Percentiles rank a stretch among this genome's conserved stretches.
Evolutionary conservation across 78 protist species (phyloP).

Genomic region (Pelomyxa schiedti): DNA sequence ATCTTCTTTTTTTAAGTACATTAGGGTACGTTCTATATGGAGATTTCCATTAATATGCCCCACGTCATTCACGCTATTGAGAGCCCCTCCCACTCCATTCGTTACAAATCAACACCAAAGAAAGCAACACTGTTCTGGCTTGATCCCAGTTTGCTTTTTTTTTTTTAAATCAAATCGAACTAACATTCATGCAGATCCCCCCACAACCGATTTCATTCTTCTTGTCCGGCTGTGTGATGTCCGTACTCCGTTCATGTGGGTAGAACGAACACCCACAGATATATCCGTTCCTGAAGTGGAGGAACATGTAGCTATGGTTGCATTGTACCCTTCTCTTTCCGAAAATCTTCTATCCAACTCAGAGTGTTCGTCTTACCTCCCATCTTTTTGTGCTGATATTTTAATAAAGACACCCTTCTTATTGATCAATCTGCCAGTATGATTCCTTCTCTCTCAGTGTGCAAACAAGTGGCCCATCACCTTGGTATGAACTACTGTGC

Average conservation of each 20-base stretch:
- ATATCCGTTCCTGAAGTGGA: too few species aligned
- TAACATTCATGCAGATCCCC: background rate
- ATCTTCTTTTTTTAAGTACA: too few species aligned
- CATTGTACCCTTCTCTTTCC: background rate
- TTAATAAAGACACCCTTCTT: too few species aligned
- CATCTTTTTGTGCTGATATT: too few species aligned
- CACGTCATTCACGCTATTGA: constrained; percentile 13
- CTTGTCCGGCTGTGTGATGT: background rate
- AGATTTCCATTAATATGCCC: constrained; percentile 15
- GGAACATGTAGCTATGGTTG: background rate
- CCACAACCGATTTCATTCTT: background rate
- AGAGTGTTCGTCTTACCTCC: too few species aligned
- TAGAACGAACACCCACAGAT: background rate
- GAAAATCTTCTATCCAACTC: too few species aligned
- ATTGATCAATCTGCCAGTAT: too few species aligned
- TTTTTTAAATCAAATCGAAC: too few species aligned
- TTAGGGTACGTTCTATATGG: background rate
- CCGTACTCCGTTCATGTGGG: background rate
- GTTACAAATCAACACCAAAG: constrained; percentile 22
- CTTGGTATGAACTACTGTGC: too few species aligned
- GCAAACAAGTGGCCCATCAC: too few species aligned
- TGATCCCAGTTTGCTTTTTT: background rate
- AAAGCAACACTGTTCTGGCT: constrained; percentile 17
- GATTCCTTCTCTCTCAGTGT: too few species aligned
- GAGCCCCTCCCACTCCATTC: background rate